These are phyloP conservation scores for Glycine tomentella DNA, from an alignment of 306 rosid genomes.

Conservation along the genomic window DNA sequence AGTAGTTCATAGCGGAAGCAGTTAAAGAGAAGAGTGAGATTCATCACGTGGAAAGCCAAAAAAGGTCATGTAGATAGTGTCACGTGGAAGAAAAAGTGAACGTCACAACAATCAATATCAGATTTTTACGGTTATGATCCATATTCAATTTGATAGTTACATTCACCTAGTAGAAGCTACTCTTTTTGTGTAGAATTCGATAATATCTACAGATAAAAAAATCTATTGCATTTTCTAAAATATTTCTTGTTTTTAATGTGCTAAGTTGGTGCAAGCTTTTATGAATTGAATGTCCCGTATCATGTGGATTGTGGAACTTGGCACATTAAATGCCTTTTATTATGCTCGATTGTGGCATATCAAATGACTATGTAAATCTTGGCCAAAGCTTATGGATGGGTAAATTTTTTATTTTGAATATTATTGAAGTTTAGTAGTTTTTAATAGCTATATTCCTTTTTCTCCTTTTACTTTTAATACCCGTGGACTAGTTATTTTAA, in stretches of 20 bases:
- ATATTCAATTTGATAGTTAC: conserved; percentile 44
- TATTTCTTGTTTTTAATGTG: neutral
- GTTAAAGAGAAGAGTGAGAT: conserved; percentile 60
- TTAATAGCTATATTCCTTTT: neutral
- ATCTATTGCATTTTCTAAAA: conserved; percentile 1
- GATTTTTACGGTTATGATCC: conserved; percentile 43
- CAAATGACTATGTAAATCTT: neutral
- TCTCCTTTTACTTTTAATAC: neutral
- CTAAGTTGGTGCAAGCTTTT: neutral
- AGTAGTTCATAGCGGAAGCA: conserved; percentile 67
- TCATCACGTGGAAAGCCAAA: conserved; percentile 38
- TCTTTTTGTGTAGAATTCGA: conserved; percentile 29
- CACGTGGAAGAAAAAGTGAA: conserved; percentile 40
- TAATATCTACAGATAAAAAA: conserved; percentile 13
- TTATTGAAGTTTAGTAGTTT: neutral
- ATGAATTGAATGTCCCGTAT: conserved; percentile 23
- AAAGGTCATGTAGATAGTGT: conserved; percentile 53
- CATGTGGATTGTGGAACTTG: neutral
- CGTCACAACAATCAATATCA: conserved; percentile 47
- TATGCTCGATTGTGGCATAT: neutral
- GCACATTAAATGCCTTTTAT: neutral
- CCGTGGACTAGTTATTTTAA: neutral
- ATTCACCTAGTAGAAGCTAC: conserved; percentile 34
- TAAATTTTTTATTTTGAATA: neutral
- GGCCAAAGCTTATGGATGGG: neutral